Evolutionary conservation across 2,329 filamentous ascomycete species (phyloP).

Genomic region (Diaporthe sp.): DNA sequence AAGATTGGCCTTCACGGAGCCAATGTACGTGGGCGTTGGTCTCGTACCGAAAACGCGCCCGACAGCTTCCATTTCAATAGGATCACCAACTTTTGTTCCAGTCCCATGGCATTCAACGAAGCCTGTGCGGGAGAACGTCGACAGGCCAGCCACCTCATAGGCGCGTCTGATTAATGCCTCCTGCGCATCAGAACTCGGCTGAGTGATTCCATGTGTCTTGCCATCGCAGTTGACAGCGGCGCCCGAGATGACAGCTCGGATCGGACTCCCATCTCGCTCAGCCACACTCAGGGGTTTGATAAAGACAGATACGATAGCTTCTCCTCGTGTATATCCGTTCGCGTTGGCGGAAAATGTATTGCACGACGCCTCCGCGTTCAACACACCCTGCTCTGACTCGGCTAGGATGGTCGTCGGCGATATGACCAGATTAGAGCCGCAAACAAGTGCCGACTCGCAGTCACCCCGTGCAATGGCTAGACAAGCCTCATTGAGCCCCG

Average conservation of each 20-base stretch:
- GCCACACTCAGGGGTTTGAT: conserved; percentile 63
- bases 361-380: conserved; percentile 51
- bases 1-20: conserved; percentile 52
- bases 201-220: conserved; percentile 54
- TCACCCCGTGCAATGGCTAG: conserved; percentile 47
- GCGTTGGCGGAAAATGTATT: conserved; percentile 58
- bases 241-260: conserved; percentile 55
- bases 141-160: conserved; percentile 48
- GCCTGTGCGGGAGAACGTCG: conserved; percentile 44
- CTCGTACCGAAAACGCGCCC: conserved; percentile 46
- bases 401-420: conserved; percentile 48
- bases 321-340: conserved; percentile 65
- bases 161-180: conserved; percentile 49
- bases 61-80: conserved; percentile 53
- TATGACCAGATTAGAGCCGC: conserved; percentile 52
- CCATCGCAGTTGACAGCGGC: conserved; percentile 60
- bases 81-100: conserved; percentile 52
- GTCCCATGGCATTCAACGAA: conserved; percentile 54
- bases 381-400: conserved; percentile 52
- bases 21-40: conserved; percentile 45
- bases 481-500: conserved; percentile 50
- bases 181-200: conserved; percentile 54
- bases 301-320: conserved; percentile 59
- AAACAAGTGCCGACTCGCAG: conserved; percentile 52
- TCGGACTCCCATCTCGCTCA: conserved; percentile 59